Base-by-base conservation (phyloP, 2,329 filamentous ascomycete species). In the Claviceps cyperi region DNA sequence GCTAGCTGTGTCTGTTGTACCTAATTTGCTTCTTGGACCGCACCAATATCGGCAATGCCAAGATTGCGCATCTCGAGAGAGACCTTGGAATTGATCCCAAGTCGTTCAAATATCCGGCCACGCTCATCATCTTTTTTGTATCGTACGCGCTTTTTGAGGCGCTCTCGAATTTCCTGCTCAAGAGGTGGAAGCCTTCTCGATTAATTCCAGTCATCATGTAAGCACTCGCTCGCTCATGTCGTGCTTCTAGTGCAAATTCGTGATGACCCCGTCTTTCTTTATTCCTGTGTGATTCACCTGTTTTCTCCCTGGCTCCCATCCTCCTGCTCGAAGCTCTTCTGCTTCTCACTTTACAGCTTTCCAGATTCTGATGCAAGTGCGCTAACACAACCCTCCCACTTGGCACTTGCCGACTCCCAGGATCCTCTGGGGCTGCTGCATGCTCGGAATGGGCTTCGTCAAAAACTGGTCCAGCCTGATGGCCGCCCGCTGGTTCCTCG, bases 121-220 rank as follows among this genome's bases (percentile, higher is more conserved):
- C 81, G 0, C 72, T 94, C 7, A 86, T 84, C 36, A 83, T 94
- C 57, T 94, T 94, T 69, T 94, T 94, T 68, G 74, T 94, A 47
- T 88, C 84, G 0, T 95, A 95, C 62, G 76, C 85, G 2, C 66
- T 89, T 36, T 89, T 87, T 55, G 87, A 92, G 63, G 80, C 81
- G 0, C 58, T 89, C 43, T 88, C 86, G 53, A 94, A 94, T 62
- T 71, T 91, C 45, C 66, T 94, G 22, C 78, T 94, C 52, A 94
- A 94, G 67, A 75, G 74, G 17, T 69, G 86, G 53, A 75, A 80
- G 1, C 89, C 89, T 0, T 86, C 83, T 39, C 68, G 90, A 49
- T 95, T 94, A 61, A 80, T 94, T 50, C 84, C 88, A 2, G 69
- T 76, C 32, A 94, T 94, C 60, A 94, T 95, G 83, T 74, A 77